Evolutionary conservation across 2,329 filamentous ascomycete species (phyloP).

Genomic region (Lithohypha guttulata): DNA sequence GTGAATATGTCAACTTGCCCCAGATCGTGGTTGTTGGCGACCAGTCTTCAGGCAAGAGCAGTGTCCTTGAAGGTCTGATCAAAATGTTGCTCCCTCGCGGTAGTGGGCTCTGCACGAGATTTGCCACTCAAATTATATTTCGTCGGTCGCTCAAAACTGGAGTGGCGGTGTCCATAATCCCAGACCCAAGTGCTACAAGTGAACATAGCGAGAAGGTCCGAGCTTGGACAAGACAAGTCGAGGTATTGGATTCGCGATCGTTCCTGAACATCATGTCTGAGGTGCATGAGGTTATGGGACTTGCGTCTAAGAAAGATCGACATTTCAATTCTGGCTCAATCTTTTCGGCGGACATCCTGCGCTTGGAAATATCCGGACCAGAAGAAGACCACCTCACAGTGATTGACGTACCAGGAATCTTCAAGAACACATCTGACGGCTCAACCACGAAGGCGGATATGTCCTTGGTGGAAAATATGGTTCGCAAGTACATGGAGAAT

Average conservation of each 20-base stretch:
- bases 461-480: conserved; percentile 30
- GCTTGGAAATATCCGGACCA: conserved; percentile 35
- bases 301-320: conserved; percentile 11
- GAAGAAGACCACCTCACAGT: conserved; percentile 32
- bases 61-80: conserved; percentile 27
- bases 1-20: conserved; percentile 22
- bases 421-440: conserved; percentile 28
- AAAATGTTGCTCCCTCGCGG: conserved; percentile 30
- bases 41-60: conserved; percentile 31
- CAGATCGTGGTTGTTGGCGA: conserved; percentile 33
- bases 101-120: conserved; percentile 33
- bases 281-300: conserved; percentile 23
- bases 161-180: conserved; percentile 30
- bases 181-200: conserved; percentile 22
- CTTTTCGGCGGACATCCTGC: conserved; percentile 35
- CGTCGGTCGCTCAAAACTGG: conserved; percentile 22
- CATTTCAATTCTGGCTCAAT: conserved; percentile 14
- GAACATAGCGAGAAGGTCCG: conserved; percentile 23
- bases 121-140: conserved; percentile 39
- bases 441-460: conserved; percentile 30
- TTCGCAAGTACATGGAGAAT: conserved; percentile 31
- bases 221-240: conserved; percentile 12
- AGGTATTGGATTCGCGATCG: conserved; percentile 15
- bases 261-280: conserved; percentile 20
- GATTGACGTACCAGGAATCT: conserved; percentile 39